phyloP scores from a whole-genome alignment of 1,139 yeast genomes.

The Suhomyces anneliseae region DNA sequence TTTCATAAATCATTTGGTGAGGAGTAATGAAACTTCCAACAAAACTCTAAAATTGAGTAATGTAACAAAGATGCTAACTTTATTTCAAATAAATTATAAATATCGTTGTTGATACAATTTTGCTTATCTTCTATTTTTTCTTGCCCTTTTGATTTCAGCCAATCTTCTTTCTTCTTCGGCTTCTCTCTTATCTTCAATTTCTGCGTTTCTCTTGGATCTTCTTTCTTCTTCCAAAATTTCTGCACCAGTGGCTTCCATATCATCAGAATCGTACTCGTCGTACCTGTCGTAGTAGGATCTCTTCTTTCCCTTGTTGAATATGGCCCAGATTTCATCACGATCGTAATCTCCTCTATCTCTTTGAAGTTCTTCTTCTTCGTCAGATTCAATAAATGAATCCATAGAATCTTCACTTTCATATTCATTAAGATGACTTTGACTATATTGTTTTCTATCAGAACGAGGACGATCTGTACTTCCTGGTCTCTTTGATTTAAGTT shows the following conservation, averaged over 20 bases:
- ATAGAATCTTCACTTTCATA: conserved; percentile 34
- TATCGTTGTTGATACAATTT: background rate
- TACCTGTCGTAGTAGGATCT: conserved; percentile 44
- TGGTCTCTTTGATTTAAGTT: conserved; percentile 20
- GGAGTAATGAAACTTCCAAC: no score
- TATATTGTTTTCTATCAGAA: background rate
- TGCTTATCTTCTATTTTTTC: conserved; percentile 13
- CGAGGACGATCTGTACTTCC: background rate
- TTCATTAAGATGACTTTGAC: conserved; percentile 1
- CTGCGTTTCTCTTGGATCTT: conserved; percentile 58
- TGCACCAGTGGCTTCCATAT: conserved; percentile 93
- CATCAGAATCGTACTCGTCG: conserved; percentile 61
- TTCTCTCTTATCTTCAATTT: conserved; percentile 65
- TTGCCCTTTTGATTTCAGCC: conserved; percentile 32
- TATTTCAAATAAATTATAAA: no score
- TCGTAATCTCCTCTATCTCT: conserved; percentile 51
- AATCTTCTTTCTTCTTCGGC: conserved; percentile 48
- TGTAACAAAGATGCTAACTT: no score
- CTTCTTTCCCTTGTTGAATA: conserved; percentile 68
- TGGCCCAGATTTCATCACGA: conserved; percentile 85
- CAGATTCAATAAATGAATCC: conserved; percentile 57
- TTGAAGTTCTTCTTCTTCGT: conserved; percentile 47
- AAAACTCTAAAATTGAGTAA: no score
- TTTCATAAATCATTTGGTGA: no score
- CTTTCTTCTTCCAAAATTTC: conserved; percentile 83